Evolutionary conservation across 1,284 basidiomycete species (phyloP).

Genomic region (Sporisorium exsertum): DNA sequence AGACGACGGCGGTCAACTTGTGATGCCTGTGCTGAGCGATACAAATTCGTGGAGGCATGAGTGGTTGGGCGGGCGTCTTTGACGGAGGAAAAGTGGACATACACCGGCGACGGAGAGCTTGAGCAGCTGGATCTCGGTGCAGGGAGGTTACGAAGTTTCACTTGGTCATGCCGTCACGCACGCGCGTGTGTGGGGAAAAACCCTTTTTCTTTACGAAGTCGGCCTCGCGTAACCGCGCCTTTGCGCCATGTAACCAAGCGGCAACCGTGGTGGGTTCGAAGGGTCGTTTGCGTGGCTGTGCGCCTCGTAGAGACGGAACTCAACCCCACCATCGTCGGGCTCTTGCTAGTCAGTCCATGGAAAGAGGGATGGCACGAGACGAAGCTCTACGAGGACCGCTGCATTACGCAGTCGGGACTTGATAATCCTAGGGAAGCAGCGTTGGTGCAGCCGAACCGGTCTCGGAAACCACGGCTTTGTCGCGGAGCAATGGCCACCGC

Average conservation of each 20-base stretch:
- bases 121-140: background rate
- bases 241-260: no score
- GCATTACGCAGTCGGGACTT: constrained; percentile 1
- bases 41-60: no score
- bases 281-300: no score
- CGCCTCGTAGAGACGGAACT: no score
- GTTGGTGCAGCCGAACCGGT: background rate
- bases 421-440: background rate
- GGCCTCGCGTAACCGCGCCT: constrained; percentile 26
- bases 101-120: background rate
- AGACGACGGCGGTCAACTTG: background rate
- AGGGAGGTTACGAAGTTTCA: constrained; percentile 8
- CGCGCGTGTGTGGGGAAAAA: constrained; percentile 1
- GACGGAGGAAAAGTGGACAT: background rate
- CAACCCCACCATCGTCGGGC: no score
- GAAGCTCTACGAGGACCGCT: background rate
- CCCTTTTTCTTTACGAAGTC: constrained; percentile 30
- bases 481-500: background rate
- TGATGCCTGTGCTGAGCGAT: no score
- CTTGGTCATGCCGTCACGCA: constrained; percentile 4
- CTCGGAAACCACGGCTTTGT: constrained; percentile 11
- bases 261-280: no score
- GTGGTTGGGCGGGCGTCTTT: no score
- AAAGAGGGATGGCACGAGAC: background rate
- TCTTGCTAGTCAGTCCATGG: no score